These are phyloP conservation scores for Pseudoneurospora amorphoporcata DNA, from an alignment of 495 filamentous ascomycete genomes.

Conservation along the genomic window DNA sequence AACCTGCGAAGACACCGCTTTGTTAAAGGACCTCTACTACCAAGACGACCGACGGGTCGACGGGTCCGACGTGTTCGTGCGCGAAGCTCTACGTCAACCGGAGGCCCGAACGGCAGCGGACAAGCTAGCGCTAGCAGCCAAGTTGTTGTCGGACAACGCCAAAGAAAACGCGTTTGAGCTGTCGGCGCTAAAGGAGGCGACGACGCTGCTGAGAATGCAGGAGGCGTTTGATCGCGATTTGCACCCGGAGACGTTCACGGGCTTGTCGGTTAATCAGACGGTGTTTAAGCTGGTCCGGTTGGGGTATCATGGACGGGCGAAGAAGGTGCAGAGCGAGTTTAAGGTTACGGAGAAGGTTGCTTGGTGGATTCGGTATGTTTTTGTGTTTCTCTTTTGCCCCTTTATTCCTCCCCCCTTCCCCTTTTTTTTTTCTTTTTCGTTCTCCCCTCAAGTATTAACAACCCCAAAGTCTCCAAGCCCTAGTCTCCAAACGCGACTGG, in stretches of 20 bases:
- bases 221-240: conserved; percentile 77
- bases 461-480: conserved; percentile 57
- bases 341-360: conserved; percentile 80
- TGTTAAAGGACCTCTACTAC: conserved; percentile 94
- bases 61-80: conserved; percentile 74
- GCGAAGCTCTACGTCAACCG: conserved; percentile 62
- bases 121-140: conserved; percentile 75
- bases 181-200: conserved; percentile 66
- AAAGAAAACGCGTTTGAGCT: conserved; percentile 70
- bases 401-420: neutral
- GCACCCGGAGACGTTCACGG: conserved; percentile 55
- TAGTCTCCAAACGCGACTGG: conserved; percentile 86
- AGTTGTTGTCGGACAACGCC: conserved; percentile 64
- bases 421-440: neutral
- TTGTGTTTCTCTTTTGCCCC: neutral
- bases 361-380: conserved; percentile 64
- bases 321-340: conserved; percentile 83
- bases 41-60: conserved; percentile 91
- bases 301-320: conserved; percentile 68
- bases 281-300: conserved; percentile 68
- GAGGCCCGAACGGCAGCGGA: conserved; percentile 53
- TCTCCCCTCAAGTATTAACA: neutral
- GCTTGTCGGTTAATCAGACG: conserved; percentile 82
- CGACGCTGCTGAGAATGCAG: conserved; percentile 70
- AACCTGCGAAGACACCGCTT: conserved; percentile 53